phyloP scores from a whole-genome alignment of 1,284 basidiomycete species.

The Vanrija sp. region DNA sequence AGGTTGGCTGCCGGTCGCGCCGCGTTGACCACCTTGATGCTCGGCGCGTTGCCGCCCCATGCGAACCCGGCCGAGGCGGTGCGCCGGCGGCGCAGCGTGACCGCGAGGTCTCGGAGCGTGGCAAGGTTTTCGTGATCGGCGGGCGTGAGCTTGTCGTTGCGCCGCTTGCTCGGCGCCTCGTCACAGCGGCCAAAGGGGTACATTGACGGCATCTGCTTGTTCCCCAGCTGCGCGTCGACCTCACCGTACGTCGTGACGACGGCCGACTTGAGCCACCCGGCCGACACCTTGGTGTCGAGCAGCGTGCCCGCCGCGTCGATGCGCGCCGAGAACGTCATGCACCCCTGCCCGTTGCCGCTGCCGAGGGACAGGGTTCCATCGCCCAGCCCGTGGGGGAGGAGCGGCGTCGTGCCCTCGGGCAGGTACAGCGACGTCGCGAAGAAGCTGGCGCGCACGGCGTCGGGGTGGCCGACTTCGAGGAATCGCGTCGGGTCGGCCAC shows the following conservation, averaged over 20 bases:
- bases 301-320: slow-evolving; percentile 64
- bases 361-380: slow-evolving; percentile 61
- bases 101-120: slow-evolving; percentile 47
- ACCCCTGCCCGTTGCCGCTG: slow-evolving; percentile 51
- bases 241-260: slow-evolving; percentile 64
- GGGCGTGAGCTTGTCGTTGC: not conserved
- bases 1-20: slow-evolving; percentile 16
- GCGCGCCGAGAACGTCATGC: slow-evolving; percentile 78
- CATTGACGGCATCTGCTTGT: slow-evolving; percentile 11
- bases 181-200: slow-evolving; percentile 29
- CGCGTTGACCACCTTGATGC: slow-evolving; percentile 15
- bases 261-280: slow-evolving; percentile 70
- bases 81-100: slow-evolving; percentile 30
- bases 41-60: slow-evolving; percentile 8
- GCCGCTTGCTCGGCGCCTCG: not conserved
- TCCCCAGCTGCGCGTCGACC: slow-evolving; percentile 60
- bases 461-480: slow-evolving; percentile 64
- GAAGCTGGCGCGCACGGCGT: slow-evolving; percentile 59
- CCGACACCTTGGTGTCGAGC: slow-evolving; percentile 64
- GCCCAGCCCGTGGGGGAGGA: slow-evolving; percentile 59
- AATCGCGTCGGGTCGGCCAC: slow-evolving; percentile 87
- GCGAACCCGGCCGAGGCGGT: slow-evolving; percentile 31
- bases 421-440: slow-evolving; percentile 61
- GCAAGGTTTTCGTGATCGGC: slow-evolving; percentile 48
- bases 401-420: slow-evolving; percentile 61